Evolutionary conservation across 106 monocot genomes (phyloP), one percentile per base, ranked within the genome.

Genomic region (Agapanthus africanus): DNA sequence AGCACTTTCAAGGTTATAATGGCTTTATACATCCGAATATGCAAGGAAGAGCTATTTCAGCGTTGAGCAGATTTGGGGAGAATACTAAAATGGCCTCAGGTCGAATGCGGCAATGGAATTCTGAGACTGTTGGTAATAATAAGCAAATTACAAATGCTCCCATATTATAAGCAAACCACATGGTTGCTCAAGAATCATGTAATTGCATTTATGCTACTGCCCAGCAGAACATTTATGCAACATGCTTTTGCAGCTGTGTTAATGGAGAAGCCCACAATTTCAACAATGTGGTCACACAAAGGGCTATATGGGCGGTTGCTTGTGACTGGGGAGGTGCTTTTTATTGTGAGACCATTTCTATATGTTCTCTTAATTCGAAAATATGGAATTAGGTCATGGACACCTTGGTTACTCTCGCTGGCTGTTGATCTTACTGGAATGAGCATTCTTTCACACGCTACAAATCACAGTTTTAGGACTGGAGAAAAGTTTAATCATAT

Each of bases 301-400:
- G 90, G 94, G 31, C 33, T 80, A 52, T 79, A 70, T 28, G 85
- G 90, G n/a, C 71, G 73, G 23, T 75, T 91, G 54, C 88, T 86
- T 65, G 27, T 91, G 54, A 62, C 66, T 6, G 95, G 91, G 54
- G 95, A 95, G 75, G 76, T 79, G 34, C 71, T 95, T 33, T 79
- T 40, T 67, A 78, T 95, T 28, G 57, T 91, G 68, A 95, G 95
- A 54, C 91, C 95, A 35, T 77, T 91, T 59, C 54, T 91, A 52
- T 95, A 91, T 86, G 91, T 95, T 56, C 49, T 88, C 11, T 73
- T 91, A 54, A 95, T 95, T 36, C 85, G 78, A 77, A 95, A 74
- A 65, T 85, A 76, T 77, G 88, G 91, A 39, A 78, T 82, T 57
- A 70, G 42, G 59, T 88, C 95, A 11, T 95, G 95, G 95, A 80